phyloP scores from a whole-genome alignment of 139 green algal genomes.

The Auxenochlorella protothecoides region DNA sequence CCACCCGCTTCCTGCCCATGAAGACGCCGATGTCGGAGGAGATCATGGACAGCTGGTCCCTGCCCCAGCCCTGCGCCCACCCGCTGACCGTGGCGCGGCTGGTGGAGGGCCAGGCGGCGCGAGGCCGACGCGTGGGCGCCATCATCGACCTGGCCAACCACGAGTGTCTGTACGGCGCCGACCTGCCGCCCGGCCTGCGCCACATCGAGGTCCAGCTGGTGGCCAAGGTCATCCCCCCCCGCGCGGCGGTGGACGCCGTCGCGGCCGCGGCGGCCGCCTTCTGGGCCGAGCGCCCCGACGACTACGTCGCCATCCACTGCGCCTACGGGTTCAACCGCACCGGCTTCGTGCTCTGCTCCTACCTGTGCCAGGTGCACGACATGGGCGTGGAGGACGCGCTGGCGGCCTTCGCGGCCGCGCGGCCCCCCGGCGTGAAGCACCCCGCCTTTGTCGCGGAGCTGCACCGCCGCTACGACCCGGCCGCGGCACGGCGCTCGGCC shows the following conservation, averaged over 20 bases:
- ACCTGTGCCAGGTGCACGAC: slow-evolving; percentile 52
- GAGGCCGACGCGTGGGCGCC: slow-evolving; percentile 38
- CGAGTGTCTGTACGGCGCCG: slow-evolving; percentile 67
- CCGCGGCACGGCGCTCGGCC: background rate
- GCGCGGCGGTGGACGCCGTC: slow-evolving; percentile 43
- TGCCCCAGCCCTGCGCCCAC: slow-evolving; percentile 43
- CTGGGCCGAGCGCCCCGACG: slow-evolving; percentile 36
- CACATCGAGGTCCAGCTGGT: slow-evolving; percentile 53
- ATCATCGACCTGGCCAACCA: slow-evolving; percentile 78
- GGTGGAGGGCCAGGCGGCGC: slow-evolving; percentile 25
- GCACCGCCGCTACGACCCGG: slow-evolving; percentile 35
- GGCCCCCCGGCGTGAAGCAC: slow-evolving; percentile 73
- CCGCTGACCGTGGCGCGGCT: slow-evolving; percentile 44
- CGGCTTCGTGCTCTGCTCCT: slow-evolving; percentile 74
- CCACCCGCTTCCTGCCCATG: slow-evolving; percentile 47
- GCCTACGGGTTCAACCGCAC: slow-evolving; percentile 86
- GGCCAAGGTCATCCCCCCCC: slow-evolving; percentile 56
- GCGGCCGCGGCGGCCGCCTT: slow-evolving; percentile 33
- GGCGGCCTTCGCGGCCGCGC: slow-evolving; percentile 45
- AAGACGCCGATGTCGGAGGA: slow-evolving; percentile 54
- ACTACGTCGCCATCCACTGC: slow-evolving; percentile 76
- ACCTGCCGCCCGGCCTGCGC: slow-evolving; percentile 43
- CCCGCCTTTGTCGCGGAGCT: slow-evolving; percentile 65
- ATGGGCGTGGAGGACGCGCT: slow-evolving; percentile 61
- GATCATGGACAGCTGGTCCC: slow-evolving; percentile 50